These are phyloP conservation scores for Vachellia collinsii DNA, from an alignment of 306 rosid species.

Conservation along the genomic window DNA sequence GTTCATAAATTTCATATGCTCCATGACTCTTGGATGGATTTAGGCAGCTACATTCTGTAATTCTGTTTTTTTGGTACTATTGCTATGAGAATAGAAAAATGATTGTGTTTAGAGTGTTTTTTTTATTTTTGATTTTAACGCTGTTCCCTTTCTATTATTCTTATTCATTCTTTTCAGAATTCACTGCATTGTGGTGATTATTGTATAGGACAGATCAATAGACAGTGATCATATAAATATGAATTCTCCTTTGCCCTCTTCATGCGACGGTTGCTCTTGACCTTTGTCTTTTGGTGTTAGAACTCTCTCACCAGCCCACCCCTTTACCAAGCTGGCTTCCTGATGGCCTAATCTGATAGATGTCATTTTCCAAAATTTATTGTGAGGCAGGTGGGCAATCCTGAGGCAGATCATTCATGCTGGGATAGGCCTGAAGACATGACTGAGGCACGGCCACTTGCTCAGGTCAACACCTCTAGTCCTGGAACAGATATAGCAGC, in stretches of 20 bases:
- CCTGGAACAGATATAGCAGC: slow-evolving; percentile 95
- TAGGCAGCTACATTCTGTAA: background rate
- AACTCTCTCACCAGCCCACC: background rate
- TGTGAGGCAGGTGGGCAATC: slow-evolving; percentile 81
- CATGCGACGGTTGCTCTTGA: background rate
- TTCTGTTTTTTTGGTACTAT: slow-evolving; percentile 15
- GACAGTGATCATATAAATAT: slow-evolving; percentile 13
- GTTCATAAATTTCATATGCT: slow-evolving; percentile 27
- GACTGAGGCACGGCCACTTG: slow-evolving; percentile 68
- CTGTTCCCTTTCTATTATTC: background rate
- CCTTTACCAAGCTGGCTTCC: background rate
- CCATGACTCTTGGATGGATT: slow-evolving; percentile 22
- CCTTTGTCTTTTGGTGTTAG: slow-evolving; percentile 4
- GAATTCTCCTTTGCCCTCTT: slow-evolving; percentile 4
- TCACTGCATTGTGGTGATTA: slow-evolving; percentile 18
- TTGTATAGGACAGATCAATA: background rate
- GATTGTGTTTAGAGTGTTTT: slow-evolving; percentile 13
- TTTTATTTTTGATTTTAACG: slow-evolving; percentile 2
- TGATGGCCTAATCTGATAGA: slow-evolving; percentile 24
- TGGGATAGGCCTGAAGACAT: slow-evolving; percentile 93
- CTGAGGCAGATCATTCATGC: slow-evolving; percentile 74
- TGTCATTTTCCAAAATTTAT: slow-evolving; percentile 30
- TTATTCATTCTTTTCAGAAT: slow-evolving; percentile 12
- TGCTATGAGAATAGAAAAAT: slow-evolving; percentile 26
- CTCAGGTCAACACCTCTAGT: slow-evolving; percentile 69